These are phyloP conservation scores for Solanum lycopersicoides DNA, from an alignment of 257 asterid species.

Conservation along the genomic window DNA sequence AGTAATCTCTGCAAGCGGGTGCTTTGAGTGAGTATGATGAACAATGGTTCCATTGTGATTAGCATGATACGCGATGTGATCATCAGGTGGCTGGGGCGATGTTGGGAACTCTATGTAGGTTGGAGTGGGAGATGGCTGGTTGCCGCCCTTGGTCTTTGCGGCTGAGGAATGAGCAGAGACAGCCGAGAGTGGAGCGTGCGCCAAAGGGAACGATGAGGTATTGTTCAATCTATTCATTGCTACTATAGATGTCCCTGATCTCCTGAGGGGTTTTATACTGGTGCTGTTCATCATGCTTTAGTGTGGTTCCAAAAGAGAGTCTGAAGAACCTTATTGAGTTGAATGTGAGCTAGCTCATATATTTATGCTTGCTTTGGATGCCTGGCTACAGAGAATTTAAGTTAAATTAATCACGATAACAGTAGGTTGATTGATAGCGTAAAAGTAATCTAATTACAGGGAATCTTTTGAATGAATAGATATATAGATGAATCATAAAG, in stretches of 20 bases:
- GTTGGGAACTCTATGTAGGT: constrained; percentile 34
- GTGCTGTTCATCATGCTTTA: neutral
- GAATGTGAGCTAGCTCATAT: neutral
- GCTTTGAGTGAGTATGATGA: constrained; percentile 55
- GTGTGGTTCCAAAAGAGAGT: neutral
- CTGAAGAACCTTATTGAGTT: neutral
- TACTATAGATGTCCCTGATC: neutral
- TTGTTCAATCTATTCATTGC: neutral
- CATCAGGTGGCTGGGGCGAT: constrained; percentile 32
- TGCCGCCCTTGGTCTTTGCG: neutral
- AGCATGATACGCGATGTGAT: neutral
- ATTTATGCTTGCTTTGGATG: neutral
- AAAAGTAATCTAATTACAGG: neutral
- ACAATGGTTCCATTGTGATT: constrained; percentile 23
- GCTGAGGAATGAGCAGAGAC: neutral
- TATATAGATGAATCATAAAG: neutral
- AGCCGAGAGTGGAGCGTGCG: neutral
- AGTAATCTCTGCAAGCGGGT: constrained; percentile 38
- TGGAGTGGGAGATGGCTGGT: neutral
- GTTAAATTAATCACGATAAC: neutral
- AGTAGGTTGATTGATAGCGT: neutral
- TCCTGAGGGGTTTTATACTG: neutral
- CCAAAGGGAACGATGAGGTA: neutral
- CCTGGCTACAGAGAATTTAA: neutral
- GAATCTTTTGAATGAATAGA: neutral